Evolutionary conservation across 352 stramenopile genomes (phyloP).

Genomic region (Pythium insidiosum): DNA sequence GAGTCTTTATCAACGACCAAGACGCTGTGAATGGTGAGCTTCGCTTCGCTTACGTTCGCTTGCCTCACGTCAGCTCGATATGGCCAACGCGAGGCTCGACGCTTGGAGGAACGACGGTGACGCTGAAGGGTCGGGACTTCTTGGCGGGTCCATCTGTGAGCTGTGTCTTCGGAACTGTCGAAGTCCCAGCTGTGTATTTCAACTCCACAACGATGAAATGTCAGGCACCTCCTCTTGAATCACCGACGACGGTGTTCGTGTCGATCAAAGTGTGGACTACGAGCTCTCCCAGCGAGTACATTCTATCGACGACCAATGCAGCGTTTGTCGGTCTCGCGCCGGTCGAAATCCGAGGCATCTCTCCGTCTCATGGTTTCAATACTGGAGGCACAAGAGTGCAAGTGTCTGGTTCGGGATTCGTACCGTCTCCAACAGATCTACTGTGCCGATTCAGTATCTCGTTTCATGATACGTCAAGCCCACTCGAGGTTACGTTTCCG

Average conservation of each 20-base stretch:
- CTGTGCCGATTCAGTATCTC: too few relatives aligned
- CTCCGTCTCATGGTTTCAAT: constrained; percentile 24
- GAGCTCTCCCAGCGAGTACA: constrained; percentile 4
- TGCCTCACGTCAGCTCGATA: constrained; percentile 20
- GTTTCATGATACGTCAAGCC: too few relatives aligned
- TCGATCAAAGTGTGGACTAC: constrained; percentile 17
- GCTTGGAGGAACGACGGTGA: constrained; percentile 29
- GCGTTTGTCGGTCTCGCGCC: constrained; percentile 25
- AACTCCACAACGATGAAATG: constrained; percentile 19
- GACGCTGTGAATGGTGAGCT: constrained; percentile 11
- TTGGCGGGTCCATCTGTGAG: constrained; percentile 17
- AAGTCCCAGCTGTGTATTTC: constrained; percentile 21
- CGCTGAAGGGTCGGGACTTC: constrained; percentile 23
- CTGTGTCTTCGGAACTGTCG: constrained; percentile 29
- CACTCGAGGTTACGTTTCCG: too few relatives aligned
- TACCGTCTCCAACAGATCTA: too few relatives aligned
- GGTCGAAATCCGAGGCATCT: constrained; percentile 18
- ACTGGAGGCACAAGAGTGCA: constrained; percentile 21
- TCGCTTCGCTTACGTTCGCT: constrained; percentile 9
- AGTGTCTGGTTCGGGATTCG: too few relatives aligned
- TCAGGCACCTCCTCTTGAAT: constrained; percentile 16
- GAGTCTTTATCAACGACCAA: constrained; percentile 20
- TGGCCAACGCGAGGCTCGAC: constrained; percentile 16
- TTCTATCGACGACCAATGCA: constrained; percentile 21
- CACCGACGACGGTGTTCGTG: constrained; percentile 18